These are phyloP conservation scores for Neofusicoccum ribis DNA, from an alignment of 2,329 filamentous ascomycete species.

Conservation along the genomic window DNA sequence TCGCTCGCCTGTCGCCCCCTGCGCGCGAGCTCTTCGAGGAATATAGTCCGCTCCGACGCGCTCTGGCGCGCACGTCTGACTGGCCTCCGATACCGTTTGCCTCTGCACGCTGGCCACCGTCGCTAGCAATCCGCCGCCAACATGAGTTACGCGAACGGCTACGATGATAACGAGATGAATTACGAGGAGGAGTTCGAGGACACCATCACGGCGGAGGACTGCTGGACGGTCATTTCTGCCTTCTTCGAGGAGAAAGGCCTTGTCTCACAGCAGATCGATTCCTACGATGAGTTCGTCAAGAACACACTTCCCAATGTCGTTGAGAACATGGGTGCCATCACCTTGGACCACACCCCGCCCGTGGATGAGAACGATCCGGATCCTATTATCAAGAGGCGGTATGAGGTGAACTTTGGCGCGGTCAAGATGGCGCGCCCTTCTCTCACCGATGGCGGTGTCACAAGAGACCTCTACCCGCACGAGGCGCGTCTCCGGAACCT, in stretches of 20 bases:
- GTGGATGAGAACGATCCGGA: slow-evolving; percentile 69
- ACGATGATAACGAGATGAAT: slow-evolving; percentile 52
- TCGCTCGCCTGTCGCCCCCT: neutral
- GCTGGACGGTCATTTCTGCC: slow-evolving; percentile 95
- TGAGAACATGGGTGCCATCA: slow-evolving; percentile 85
- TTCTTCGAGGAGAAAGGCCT: slow-evolving; percentile 97
- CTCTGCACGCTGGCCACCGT: neutral
- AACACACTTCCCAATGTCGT: slow-evolving; percentile 94
- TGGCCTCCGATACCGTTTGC: neutral
- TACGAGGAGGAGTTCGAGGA: slow-evolving; percentile 53
- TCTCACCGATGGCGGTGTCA: slow-evolving; percentile 87
- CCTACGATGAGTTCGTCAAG: slow-evolving; percentile 94
- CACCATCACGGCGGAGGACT: slow-evolving; percentile 91
- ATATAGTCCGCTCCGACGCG: slow-evolving; percentile 9
- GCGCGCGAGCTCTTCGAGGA: slow-evolving; percentile 9
- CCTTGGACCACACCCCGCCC: slow-evolving; percentile 89
- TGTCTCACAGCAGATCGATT: slow-evolving; percentile 96
- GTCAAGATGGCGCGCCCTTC: slow-evolving; percentile 87
- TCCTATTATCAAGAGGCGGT: slow-evolving; percentile 82
- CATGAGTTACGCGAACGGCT: slow-evolving; percentile 61
- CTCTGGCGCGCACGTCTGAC: slow-evolving; percentile 11
- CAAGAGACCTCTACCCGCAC: slow-evolving; percentile 83
- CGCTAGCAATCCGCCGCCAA: neutral
- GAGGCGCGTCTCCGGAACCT: slow-evolving; percentile 94
- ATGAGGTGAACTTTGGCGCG: slow-evolving; percentile 91